Evolutionary conservation across 2,329 filamentous ascomycete species (phyloP).

Genomic region (Trichoderma aggressivum): DNA sequence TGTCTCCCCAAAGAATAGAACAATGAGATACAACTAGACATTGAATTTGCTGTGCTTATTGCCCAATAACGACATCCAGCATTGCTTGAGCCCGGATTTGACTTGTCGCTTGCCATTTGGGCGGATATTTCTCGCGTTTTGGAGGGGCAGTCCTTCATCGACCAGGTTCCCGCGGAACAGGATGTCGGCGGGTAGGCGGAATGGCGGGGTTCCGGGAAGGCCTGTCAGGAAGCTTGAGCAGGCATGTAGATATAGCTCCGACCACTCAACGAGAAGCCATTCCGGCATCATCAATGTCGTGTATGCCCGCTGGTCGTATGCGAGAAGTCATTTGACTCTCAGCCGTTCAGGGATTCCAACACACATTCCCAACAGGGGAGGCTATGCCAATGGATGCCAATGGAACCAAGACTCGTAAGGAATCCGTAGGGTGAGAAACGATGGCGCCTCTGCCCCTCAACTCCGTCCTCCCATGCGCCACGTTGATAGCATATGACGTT

Average conservation of each 20-base stretch:
- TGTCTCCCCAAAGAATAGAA: neutral
- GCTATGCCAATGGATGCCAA: neutral
- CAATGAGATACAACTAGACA: neutral
- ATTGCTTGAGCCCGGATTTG: neutral
- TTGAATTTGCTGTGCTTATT: neutral
- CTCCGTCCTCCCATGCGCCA: conserved; percentile 1
- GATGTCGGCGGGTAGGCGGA: neutral
- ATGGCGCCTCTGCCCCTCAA: conserved; percentile 6
- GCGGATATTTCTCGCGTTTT: neutral
- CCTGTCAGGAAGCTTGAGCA: neutral
- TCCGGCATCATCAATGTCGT: neutral
- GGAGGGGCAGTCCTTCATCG: neutral
- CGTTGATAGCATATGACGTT: conserved; percentile 11
- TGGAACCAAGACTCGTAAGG: neutral
- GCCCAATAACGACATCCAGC: no score
- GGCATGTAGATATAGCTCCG: conserved; percentile 1
- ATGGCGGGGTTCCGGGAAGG: conserved; percentile 4
- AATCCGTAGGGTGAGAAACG: neutral
- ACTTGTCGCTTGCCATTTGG: neutral
- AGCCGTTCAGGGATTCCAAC: neutral
- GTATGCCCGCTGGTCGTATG: neutral
- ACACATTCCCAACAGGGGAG: neutral
- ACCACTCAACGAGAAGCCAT: neutral
- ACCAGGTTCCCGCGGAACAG: neutral
- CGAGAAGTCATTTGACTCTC: conserved; percentile 10